Conservation (phyloP, 148 eudicot genomes). For the Limonium bicolor region DNA sequence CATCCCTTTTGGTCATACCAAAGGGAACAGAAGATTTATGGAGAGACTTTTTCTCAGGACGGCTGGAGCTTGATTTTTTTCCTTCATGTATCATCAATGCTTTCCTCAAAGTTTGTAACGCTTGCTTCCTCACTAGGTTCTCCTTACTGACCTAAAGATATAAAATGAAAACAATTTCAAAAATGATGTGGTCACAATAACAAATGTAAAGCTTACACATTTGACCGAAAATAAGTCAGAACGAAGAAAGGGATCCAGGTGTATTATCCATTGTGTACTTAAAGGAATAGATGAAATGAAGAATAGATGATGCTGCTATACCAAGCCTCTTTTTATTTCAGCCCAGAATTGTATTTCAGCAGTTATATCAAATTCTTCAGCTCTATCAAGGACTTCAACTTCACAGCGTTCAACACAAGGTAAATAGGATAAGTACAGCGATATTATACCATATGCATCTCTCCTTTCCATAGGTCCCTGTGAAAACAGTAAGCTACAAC, state of each 20-base stretch:
- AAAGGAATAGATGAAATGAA: neutral
- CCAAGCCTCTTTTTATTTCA: conserved; percentile 90
- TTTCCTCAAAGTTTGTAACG: conserved; percentile 61
- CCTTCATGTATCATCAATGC: conserved; percentile 28
- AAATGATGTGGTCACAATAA: neutral
- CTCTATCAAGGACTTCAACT: conserved; percentile 22
- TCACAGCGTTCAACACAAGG: conserved; percentile 20
- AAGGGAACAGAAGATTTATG: conserved; percentile 21
- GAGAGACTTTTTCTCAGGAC: conserved; percentile 25
- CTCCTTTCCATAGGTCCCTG: conserved; percentile 69
- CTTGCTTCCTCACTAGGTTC: conserved; percentile 69
- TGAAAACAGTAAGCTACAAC: conserved; percentile 55
- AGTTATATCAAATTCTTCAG: conserved; percentile 49
- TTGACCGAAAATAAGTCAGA: too few species aligned
- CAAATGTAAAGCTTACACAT: too few species aligned
- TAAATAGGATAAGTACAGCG: conserved; percentile 62
- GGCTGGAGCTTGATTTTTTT: conserved; percentile 16
- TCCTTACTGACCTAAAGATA: conserved; percentile 57
- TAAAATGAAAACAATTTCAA: neutral
- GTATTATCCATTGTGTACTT: too few species aligned
- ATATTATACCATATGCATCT: conserved; percentile 79
- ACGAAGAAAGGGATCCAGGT: too few species aligned
- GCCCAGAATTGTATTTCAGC: conserved; percentile 69
- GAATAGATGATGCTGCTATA: conserved; percentile 13
- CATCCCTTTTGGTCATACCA: conserved; percentile 51